Base-by-base conservation (phyloP, 805 yeast genomes). In the Cyberlindnera maritima region DNA sequence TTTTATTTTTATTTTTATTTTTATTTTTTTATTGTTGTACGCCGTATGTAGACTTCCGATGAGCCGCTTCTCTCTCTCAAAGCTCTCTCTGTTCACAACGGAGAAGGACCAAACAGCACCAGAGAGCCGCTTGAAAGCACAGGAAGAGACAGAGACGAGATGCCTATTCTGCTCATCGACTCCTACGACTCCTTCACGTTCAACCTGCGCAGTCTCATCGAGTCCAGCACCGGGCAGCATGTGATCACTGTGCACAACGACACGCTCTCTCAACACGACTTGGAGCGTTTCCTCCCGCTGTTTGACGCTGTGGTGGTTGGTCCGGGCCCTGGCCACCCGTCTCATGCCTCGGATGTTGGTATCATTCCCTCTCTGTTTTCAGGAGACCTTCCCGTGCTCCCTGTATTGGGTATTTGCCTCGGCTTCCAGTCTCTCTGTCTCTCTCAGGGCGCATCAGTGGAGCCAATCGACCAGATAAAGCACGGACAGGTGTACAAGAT, bases 311-410 rank as follows among this genome's bases (percentile, higher is more conserved):
- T 94, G 3, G 80, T 94, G 0, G 74, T 94, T 9, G 99, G 99
- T 0, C 99, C 99, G 0, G 99, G 99, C 0, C 99, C 99, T 0
- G 99, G 99, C 0, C 80, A 87, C 56, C 99, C 99, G 0, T 64
- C 67, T 1, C 68, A 70, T 56, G 59, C 75, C 4, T 32, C 60
- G 2, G 97, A 91, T 58, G 79, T 85, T 25, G 97, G 96, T 0
- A 74, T 89, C 11, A 79, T 91, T 14, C 77, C 81, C 0, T 64
- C 66, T 8, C 49, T 91, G 54, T 85, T 78, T 76, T 47, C 66
- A 52, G 50, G 57, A 21, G 37, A 34, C 5, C 2, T 11, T 3
- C 46, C 50, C 1, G 14, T 29, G 12, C 58, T 81, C 1, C 98
- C 98, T 0, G 76, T 90, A 0, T 66, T 94, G 41, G 99, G 99